Percentiles rank a stretch among this genome's conserved stretches.
phyloP scores from a whole-genome alignment of 805 yeast genomes.

The Isabelozyma rhagii region DNA sequence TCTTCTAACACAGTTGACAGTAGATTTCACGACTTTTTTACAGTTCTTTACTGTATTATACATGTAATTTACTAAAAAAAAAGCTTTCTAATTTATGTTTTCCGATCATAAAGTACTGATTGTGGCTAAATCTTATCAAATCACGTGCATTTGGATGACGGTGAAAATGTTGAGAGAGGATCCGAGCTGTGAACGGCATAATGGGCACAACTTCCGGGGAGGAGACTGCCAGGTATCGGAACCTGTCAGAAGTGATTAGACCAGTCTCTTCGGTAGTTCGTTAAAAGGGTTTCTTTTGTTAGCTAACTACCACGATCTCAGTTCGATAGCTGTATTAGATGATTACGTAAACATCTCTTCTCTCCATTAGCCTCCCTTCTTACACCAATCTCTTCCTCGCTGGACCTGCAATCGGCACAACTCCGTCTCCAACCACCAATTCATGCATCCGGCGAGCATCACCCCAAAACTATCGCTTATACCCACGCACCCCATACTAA shows the following conservation, averaged over 20 bases:
- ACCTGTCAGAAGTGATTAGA: too few species aligned
- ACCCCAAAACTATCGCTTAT: conserved; percentile 78
- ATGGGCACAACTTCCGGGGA: too few species aligned
- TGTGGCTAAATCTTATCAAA: not conserved
- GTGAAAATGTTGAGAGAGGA: too few species aligned
- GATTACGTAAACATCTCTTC: too few species aligned
- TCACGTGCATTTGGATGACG: not conserved
- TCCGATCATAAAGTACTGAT: too few species aligned
- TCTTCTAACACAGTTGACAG: not conserved
- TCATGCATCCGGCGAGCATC: conserved; percentile 73
- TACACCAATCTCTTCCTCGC: conserved; percentile 82
- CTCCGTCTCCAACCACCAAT: conserved; percentile 68
- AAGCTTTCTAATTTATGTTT: not conserved
- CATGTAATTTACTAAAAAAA: not conserved
- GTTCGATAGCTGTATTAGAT: too few species aligned
- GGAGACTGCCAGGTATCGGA: too few species aligned
- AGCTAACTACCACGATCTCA: too few species aligned
- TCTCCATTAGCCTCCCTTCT: not conserved
- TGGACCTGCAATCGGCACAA: conserved; percentile 70
- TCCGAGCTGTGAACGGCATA: too few species aligned
- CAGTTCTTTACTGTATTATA: not conserved
- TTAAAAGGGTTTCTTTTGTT: too few species aligned
- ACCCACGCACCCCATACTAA: conserved; percentile 31
- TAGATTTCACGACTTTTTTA: not conserved
- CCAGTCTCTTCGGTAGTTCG: too few species aligned